phyloP scores from a whole-genome alignment of 805 yeast genomes.

The Citeromyces nyonsensis region DNA sequence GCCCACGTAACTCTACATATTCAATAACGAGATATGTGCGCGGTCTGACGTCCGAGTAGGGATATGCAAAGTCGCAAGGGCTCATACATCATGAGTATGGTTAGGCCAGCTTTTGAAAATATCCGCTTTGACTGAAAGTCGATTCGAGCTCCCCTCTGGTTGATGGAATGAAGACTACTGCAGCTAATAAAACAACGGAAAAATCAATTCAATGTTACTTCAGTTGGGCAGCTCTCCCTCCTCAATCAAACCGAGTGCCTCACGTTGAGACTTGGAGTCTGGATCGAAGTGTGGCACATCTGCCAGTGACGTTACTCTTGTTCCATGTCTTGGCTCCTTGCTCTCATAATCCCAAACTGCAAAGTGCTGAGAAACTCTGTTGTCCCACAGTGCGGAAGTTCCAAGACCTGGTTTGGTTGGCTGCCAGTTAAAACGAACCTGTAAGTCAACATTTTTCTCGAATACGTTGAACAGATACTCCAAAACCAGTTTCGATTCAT shows the following conservation, averaged over 20 bases:
- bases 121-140: too few species aligned
- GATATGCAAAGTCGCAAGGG: too few species aligned
- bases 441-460: constrained; percentile 37
- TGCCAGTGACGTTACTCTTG: constrained; percentile 37
- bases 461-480: constrained; percentile 26
- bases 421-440: constrained; percentile 37
- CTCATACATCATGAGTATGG: too few species aligned
- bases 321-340: constrained; percentile 29
- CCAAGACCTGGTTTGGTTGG: constrained; percentile 21
- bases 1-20: too few species aligned
- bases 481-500: constrained; percentile 31
- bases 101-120: too few species aligned
- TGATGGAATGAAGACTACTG: too few species aligned
- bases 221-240: too few species aligned
- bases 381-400: constrained; percentile 33
- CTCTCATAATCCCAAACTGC: constrained; percentile 28
- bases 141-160: too few species aligned
- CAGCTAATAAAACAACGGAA: too few species aligned
- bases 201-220: too few species aligned
- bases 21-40: too few species aligned
- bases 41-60: too few species aligned
- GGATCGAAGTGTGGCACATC: constrained; percentile 37
- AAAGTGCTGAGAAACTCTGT: constrained; percentile 26
- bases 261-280: constrained; percentile 33
- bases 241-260: constrained; percentile 23